phyloP scores from a whole-genome alignment of 129 eudicot genomes.

The Saposhnikovia divaricata region DNA sequence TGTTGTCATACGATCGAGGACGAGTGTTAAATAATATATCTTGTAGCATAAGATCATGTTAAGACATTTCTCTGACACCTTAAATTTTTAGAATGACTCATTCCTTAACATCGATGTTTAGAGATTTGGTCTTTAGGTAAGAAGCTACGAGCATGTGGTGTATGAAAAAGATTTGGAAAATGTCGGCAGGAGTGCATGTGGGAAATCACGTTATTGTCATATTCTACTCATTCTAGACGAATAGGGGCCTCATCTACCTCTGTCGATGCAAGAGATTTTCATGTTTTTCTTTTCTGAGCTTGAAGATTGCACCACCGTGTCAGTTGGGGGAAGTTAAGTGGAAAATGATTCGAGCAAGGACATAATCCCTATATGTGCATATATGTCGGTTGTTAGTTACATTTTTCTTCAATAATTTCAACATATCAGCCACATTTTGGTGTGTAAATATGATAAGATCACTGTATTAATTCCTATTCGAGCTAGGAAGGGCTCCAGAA shows the following conservation, averaged over 20 bases:
- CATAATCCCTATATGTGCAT: background rate
- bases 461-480: too few species aligned
- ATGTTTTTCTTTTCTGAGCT: background rate
- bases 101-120: background rate
- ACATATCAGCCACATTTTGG: too few species aligned
- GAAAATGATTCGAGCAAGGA: too few species aligned
- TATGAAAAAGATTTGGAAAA: background rate
- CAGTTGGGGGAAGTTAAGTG: background rate
- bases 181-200: conserved; percentile 4
- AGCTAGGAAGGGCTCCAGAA: too few species aligned
- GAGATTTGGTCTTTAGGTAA: background rate
- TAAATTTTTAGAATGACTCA: too few species aligned
- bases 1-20: too few species aligned
- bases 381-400: background rate
- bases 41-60: too few species aligned
- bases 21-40: too few species aligned
- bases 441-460: too few species aligned
- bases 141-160: conserved; percentile 3
- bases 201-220: background rate
- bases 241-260: background rate
- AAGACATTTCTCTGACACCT: too few species aligned
- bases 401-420: too few species aligned
- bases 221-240: background rate
- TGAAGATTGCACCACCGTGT: background rate
- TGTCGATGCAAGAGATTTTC: background rate